Conservation (phyloP, 1,284 basidiomycete species). For the Puccinia novopanici region DNA sequence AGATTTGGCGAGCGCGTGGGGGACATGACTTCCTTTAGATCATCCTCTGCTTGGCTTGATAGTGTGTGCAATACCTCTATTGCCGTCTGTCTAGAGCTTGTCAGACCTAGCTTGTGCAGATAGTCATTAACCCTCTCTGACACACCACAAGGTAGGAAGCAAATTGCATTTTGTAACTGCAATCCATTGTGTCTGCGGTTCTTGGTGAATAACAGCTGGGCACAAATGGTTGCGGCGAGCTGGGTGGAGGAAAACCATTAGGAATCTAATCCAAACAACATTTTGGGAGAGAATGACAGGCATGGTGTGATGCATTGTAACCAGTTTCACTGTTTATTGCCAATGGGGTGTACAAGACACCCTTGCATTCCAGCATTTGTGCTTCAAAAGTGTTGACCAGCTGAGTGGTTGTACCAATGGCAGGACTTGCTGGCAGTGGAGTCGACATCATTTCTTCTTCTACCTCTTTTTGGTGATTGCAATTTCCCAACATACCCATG, state of each 20-base stretch:
- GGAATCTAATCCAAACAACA: neutral
- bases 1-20: neutral
- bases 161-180: neutral
- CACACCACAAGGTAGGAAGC: neutral
- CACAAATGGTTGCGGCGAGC: neutral
- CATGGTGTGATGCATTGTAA: neutral
- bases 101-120: neutral
- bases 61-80: neutral
- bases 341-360: neutral
- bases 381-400: constrained; percentile 7
- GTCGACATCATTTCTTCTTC: too few species aligned
- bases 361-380: neutral
- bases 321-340: neutral
- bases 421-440: too few species aligned
- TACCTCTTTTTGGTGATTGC: too few species aligned
- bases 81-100: neutral
- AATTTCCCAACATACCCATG: too few species aligned
- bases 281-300: too few species aligned
- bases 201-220: neutral
- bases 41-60: neutral
- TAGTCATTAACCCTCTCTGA: neutral
- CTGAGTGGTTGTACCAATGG: too few species aligned
- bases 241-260: neutral
- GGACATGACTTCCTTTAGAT: neutral
- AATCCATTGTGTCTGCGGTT: neutral